Base-by-base conservation (phyloP, 176 grass and related monocot species). In the Oropetium thomaeum region DNA sequence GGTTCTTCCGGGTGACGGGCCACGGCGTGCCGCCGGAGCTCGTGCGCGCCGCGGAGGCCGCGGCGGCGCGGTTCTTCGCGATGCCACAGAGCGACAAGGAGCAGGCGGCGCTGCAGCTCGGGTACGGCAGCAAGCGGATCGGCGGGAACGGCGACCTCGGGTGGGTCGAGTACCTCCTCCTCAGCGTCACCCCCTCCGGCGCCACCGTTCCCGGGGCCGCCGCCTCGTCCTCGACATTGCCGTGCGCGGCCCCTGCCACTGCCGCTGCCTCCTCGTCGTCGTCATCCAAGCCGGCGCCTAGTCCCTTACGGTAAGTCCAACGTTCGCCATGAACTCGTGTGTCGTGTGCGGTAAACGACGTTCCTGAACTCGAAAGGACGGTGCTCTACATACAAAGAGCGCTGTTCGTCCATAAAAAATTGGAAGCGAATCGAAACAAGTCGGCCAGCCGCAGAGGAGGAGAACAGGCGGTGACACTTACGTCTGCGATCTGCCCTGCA, bases 91-190 rank as follows among this genome's bases (percentile, higher is more conserved):
- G 10, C 4, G 90, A 91, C 19, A 97, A 97, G 90, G 90, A 90
- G n/a, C n/a, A n/a, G 25, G 55, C 3, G n/a, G 80, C 83, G 0
- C 10, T 8, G 23, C 74, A 88, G 5, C 69, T 97, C 65, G 77
- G 88, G 58, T 97, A 97, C 53, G 82, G 48, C 4, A 93, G 85
- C 87, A 93, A 90, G 83, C 28, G n/a, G 8, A 90, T 97, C 66
- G 93, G 93, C 61, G 35, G 19, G 57, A 86, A 72, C 73, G 93
- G 93, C 33, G 93, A 97, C 82, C 70, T 91, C n/a, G 93, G 93
- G 0, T 97, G 86, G 80, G 30, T 97, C 47, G 93, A 97, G 87
- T 97, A 97, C 76, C 83, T 97, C 39, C 79, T 97, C 23, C 73
- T 97, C 49, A 75, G 30, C 64, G 45, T 75, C 64, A 69, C 70